Evolutionary conservation across 2,329 filamentous ascomycete genomes (phyloP), one percentile per base, ranked within the genome.

Genomic region (Colletotrichum nymphaeae): DNA sequence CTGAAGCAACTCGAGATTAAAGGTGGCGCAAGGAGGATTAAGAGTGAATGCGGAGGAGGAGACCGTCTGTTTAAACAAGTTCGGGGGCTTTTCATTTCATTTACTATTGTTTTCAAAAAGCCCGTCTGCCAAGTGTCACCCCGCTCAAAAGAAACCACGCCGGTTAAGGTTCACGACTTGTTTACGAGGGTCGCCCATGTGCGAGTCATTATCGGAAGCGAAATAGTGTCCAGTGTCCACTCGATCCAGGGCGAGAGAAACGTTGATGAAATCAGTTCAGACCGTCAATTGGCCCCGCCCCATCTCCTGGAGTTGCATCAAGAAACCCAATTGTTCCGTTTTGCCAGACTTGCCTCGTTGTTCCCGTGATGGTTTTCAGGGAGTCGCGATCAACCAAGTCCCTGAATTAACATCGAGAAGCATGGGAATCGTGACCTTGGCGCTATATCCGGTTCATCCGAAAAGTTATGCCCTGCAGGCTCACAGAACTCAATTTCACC

Each of bases 371-470:
- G 12, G 19, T 22, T 32, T n/a, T 12, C 2, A 32, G n/a, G 11
- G n/a, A 53, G 46, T 6, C 9, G 3, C 9, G 19, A 12, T 14
- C 14, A 28, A 53, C 8, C 0, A n/a, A 32, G 6, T 52, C 35
- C 37, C 19, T 7, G 42, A 32, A 26, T 5, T 7, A 22, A 37
- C 16, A 35, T 55, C 24, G 1, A 49, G 32, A 19, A 30, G 5
- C 30, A 56, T 22, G 53, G 59, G 37, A 55, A 7, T 6, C n/a
- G 24, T 9, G 1, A 4, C 4, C 52, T 46, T 30, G 35, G 66
- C 46, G 53, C 53, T 22, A 26, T 24, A 59, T 53, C 66, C 66
- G 59, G 70, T 64, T 69, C 70, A 69, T 69, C 70, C 59, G 66
- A 64, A 55, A n/a, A 65, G 12, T 24, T 22, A 12, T 63, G 11